Conservation (phyloP, 148 eudicot species). For the Tetragonia tetragonoides region DNA sequence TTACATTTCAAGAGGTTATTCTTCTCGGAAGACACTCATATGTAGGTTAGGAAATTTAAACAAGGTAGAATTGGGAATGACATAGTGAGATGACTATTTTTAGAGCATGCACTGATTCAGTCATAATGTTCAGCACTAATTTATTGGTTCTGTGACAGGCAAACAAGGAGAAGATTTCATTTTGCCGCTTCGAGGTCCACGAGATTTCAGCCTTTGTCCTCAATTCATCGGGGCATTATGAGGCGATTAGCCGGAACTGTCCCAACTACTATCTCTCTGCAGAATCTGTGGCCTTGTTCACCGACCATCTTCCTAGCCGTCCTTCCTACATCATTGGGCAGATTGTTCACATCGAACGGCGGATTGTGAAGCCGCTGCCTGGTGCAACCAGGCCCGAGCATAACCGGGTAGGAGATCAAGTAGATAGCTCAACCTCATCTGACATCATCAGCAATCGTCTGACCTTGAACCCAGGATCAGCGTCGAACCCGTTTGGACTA, state of each 20-base stretch:
- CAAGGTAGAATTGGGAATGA: background rate
- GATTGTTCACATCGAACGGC: constrained; percentile 87
- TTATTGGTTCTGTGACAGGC: constrained; percentile 43
- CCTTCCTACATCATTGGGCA: constrained; percentile 83
- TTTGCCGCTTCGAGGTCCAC: constrained; percentile 74
- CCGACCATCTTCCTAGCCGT: constrained; percentile 65
- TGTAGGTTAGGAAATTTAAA: too few species aligned
- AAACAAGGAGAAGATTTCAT: constrained; percentile 89
- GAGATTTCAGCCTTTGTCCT: constrained; percentile 94
- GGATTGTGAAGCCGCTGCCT: constrained; percentile 44
- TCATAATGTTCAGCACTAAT: background rate
- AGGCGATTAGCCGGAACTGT: constrained; percentile 82
- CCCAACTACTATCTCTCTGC: constrained; percentile 75
- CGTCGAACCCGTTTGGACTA: constrained; percentile 56
- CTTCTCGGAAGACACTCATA: too few species aligned
- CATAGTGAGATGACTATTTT: background rate
- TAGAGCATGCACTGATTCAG: background rate
- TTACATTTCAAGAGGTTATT: too few species aligned
- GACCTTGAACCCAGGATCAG: constrained; percentile 40
- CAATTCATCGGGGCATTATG: constrained; percentile 72
- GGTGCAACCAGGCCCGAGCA: constrained; percentile 23
- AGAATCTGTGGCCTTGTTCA: constrained; percentile 86
- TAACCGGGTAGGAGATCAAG: constrained; percentile 28
- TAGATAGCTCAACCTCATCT: constrained; percentile 30
- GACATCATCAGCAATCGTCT: constrained; percentile 37